Percentiles rank a stretch among this genome's conserved stretches.
phyloP scores from a whole-genome alignment of 192 early-diverging fungal species.

The Coemansia sp. region DNA sequence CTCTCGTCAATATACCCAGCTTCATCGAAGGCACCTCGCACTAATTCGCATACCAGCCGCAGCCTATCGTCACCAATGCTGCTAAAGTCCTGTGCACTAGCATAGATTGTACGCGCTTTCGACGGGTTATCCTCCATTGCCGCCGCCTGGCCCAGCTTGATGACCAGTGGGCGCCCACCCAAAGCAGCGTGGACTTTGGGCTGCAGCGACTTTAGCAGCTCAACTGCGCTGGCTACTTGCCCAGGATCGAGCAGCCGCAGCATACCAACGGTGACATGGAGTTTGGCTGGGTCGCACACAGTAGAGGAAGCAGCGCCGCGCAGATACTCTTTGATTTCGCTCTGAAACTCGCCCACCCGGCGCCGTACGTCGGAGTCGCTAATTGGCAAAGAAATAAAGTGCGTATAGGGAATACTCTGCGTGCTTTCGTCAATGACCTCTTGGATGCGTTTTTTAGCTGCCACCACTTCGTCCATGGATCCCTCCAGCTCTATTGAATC shows the following conservation, averaged over 20 bases:
- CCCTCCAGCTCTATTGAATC: slow-evolving; percentile 27
- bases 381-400: slow-evolving; percentile 42
- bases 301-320: background rate
- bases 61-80: slow-evolving; percentile 3
- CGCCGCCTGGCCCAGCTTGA: slow-evolving; percentile 14
- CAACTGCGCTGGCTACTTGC: slow-evolving; percentile 15
- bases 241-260: slow-evolving; percentile 24
- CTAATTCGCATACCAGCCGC: slow-evolving; percentile 18
- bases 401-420: slow-evolving; percentile 30
- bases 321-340: background rate
- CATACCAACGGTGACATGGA: slow-evolving; percentile 49
- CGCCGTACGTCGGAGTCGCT: slow-evolving; percentile 24
- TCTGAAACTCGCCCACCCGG: slow-evolving; percentile 21
- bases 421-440: slow-evolving; percentile 15
- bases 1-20: slow-evolving; percentile 43
- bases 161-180: slow-evolving; percentile 14
- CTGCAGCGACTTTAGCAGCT: slow-evolving; percentile 24
- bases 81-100: slow-evolving; percentile 21
- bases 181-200: slow-evolving; percentile 13
- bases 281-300: slow-evolving; percentile 16
- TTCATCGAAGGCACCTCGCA: slow-evolving; percentile 20
- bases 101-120: slow-evolving; percentile 24
- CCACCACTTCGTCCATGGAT: slow-evolving; percentile 4
- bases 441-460: slow-evolving; percentile 14
- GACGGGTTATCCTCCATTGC: slow-evolving; percentile 27